Conservation (phyloP, 2,329 filamentous ascomycete species). For the Colletotrichum simmondsii region DNA sequence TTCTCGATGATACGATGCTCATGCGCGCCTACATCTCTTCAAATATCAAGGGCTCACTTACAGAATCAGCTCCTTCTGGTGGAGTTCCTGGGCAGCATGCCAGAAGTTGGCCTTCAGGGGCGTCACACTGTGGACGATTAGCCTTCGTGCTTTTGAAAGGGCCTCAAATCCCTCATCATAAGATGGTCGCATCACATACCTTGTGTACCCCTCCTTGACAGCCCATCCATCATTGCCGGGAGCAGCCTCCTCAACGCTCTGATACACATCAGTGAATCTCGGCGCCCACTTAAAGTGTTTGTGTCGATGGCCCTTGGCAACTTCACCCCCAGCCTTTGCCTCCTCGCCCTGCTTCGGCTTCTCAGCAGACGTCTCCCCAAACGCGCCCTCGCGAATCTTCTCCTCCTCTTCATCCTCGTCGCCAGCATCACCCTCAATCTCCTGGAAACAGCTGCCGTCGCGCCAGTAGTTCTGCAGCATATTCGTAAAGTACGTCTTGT, state of each 20-base stretch:
- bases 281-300: slow-evolving; percentile 97
- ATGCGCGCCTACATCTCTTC: neutral
- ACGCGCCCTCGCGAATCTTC: slow-evolving; percentile 75
- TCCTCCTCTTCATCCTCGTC: slow-evolving; percentile 79
- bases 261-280: slow-evolving; percentile 85
- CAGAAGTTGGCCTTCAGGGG: slow-evolving; percentile 94
- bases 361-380: slow-evolving; percentile 47
- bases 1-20: neutral
- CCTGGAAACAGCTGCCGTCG: slow-evolving; percentile 86
- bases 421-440: slow-evolving; percentile 73
- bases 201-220: slow-evolving; percentile 87
- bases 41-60: slow-evolving; percentile 67
- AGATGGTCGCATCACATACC: slow-evolving; percentile 59
- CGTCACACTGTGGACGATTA: slow-evolving; percentile 73
- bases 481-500: slow-evolving; percentile 83
- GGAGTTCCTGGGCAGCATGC: slow-evolving; percentile 72
- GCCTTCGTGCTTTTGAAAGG: slow-evolving; percentile 4
- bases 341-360: slow-evolving; percentile 36
- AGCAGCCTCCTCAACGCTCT: slow-evolving; percentile 81
- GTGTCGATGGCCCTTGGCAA: slow-evolving; percentile 67
- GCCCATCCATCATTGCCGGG: slow-evolving; percentile 95
- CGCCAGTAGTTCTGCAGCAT: slow-evolving; percentile 94
- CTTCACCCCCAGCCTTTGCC: slow-evolving; percentile 43
- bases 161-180: slow-evolving; percentile 8
- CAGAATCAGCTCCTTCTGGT: slow-evolving; percentile 81